Conservation (phyloP, 2,329 filamentous ascomycete species). For the Beauveria asiatica region DNA sequence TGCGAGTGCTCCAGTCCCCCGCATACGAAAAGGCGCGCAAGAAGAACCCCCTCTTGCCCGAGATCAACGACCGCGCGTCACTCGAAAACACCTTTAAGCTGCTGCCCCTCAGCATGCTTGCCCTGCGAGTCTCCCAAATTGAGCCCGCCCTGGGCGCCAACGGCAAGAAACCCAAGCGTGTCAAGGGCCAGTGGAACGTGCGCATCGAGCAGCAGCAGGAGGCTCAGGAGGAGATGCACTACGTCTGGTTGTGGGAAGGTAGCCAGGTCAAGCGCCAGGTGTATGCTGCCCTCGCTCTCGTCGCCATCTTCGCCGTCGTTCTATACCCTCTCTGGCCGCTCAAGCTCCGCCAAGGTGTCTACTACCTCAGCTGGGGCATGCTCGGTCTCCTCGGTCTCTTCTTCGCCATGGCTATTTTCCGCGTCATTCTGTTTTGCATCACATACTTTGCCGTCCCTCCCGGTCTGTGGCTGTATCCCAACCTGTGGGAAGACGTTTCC, state of each 20-base stretch:
- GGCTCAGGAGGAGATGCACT: conserved; percentile 78
- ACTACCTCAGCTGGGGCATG: conserved; percentile 94
- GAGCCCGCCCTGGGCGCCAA: conserved; percentile 53
- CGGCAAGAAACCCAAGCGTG: conserved; percentile 70
- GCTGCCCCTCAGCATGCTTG: conserved; percentile 87
- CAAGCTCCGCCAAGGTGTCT: conserved; percentile 83
- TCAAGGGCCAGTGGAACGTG: conserved; percentile 95
- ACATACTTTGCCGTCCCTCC: conserved; percentile 80
- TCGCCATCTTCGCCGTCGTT: conserved; percentile 78
- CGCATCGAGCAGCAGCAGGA: conserved; percentile 95
- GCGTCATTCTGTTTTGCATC: conserved; percentile 85
- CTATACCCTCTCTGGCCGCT: conserved; percentile 96
- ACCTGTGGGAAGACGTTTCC: conserved; percentile 95
- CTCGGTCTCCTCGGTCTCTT: conserved; percentile 84
- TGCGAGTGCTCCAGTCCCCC: conserved; percentile 80
- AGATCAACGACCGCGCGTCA: conserved; percentile 77
- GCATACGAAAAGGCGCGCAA: conserved; percentile 83
- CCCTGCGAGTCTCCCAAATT: conserved; percentile 77
- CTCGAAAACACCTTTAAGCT: conserved; percentile 94
- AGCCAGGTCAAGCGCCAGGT: conserved; percentile 89
- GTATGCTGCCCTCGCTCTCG: conserved; percentile 75
- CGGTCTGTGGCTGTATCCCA: conserved; percentile 96
- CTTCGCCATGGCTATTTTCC: conserved; percentile 96
- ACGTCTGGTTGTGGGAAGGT: conserved; percentile 93
- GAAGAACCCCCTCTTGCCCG: conserved; percentile 83